A percentile compares a stretch with the other conserved stretches of the same genome.
Evolutionary conservation across 352 stramenopile genomes (phyloP).

Genomic region (Globisporangium lucens): DNA sequence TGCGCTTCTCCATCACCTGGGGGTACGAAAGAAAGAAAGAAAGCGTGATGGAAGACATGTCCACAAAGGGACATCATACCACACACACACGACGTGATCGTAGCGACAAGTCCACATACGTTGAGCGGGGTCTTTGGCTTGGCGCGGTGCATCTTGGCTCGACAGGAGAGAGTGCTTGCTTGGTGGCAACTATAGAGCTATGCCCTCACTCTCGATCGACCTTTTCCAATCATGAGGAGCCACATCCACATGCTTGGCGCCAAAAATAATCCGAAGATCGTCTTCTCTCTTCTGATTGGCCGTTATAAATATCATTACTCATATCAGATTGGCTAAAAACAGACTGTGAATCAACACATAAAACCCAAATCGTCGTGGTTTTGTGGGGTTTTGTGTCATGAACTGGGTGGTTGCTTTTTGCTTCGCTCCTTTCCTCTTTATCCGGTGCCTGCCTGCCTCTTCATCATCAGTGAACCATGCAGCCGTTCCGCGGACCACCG

Average conservation of each 20-base stretch:
- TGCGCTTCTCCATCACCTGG: slow-evolving; percentile 77
- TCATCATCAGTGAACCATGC: slow-evolving; percentile 10
- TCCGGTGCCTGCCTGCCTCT: not conserved
- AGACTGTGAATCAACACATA: no score
- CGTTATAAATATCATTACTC: not conserved
- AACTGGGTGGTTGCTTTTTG: not conserved
- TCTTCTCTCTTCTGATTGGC: not conserved
- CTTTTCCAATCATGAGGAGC: not conserved
- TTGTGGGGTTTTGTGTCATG: no score
- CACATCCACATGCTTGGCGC: not conserved
- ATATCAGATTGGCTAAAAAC: not conserved
- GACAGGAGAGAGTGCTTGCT: not conserved
- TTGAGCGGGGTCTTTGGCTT: slow-evolving; percentile 65
- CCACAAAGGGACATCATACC: not conserved
- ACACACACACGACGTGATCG: not conserved
- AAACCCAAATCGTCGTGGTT: no score
- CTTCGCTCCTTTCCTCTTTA: not conserved
- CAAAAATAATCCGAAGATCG: not conserved
- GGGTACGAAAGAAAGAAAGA: not conserved
- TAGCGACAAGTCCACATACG: slow-evolving; percentile 21
- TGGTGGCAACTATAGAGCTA: not conserved
- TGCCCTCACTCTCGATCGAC: no score
- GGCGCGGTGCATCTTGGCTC: slow-evolving; percentile 44
- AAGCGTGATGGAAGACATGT: not conserved
- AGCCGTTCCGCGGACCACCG: slow-evolving; percentile 19